Conservation (phyloP, 129 eudicot genomes). For the Tagetes patula region DNA sequence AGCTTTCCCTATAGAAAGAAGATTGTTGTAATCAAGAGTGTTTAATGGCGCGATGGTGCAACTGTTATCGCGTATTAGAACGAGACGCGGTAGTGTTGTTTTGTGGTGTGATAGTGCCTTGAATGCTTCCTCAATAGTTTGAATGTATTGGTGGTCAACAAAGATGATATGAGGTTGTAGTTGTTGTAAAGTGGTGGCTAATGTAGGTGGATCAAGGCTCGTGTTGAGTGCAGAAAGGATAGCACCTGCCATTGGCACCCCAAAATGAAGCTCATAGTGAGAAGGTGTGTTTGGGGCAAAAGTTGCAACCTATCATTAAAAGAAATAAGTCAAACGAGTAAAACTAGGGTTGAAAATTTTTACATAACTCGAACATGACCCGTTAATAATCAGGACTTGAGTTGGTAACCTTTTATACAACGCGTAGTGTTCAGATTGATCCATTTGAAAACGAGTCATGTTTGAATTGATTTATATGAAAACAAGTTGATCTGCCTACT, state of each 20-base stretch:
- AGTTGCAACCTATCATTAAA: constrained; percentile 64
- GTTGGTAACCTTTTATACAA: too few relatives aligned
- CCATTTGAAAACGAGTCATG: too few relatives aligned
- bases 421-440: too few relatives aligned
- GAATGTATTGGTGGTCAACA: constrained; percentile 39
- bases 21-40: constrained; percentile 35
- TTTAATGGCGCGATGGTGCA: not conserved
- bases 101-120: not conserved
- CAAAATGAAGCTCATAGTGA: constrained; percentile 74
- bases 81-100: constrained; percentile 28
- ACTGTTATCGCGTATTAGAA: constrained; percentile 29
- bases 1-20: constrained; percentile 42
- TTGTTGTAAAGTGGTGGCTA: constrained; percentile 43
- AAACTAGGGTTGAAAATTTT: too few relatives aligned
- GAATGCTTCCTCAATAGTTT: constrained; percentile 36
- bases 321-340: too few relatives aligned
- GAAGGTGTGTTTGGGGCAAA: constrained; percentile 62
- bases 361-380: too few relatives aligned
- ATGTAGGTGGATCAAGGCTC: constrained; percentile 42
- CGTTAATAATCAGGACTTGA: too few relatives aligned
- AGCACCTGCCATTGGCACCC: constrained; percentile 73
- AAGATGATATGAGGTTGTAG: constrained; percentile 48
- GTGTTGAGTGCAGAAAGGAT: constrained; percentile 61
- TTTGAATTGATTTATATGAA: too few relatives aligned
- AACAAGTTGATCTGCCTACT: too few relatives aligned